Conservation (phyloP, 768 basidiomycete species). For the Leccinum broughii region DNA sequence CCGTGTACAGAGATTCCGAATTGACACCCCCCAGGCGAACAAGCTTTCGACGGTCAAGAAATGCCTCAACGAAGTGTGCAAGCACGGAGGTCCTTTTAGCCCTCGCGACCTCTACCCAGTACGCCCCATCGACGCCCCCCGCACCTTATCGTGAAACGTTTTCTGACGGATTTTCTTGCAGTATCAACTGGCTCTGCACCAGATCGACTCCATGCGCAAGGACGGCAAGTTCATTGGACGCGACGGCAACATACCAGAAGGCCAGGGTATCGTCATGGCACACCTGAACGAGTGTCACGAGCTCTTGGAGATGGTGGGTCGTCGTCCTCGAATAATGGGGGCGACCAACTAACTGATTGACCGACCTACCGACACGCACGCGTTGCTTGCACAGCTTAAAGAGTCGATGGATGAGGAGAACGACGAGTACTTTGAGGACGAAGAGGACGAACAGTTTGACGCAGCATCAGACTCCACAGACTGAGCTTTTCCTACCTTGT, state of each 20-base stretch:
- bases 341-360: not conserved
- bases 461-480: slow-evolving; percentile 10
- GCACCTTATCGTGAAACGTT: not conserved
- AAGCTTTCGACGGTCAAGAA: slow-evolving; percentile 97
- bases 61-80: slow-evolving; percentile 92
- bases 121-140: slow-evolving; percentile 31
- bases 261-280: slow-evolving; percentile 94
- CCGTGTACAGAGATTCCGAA: not conserved
- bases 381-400: slow-evolving; percentile 48
- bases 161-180: slow-evolving; percentile 30
- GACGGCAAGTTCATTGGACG: slow-evolving; percentile 92
- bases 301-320: slow-evolving; percentile 84
- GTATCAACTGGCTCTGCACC: slow-evolving; percentile 94
- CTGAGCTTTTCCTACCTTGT: slow-evolving; percentile 6
- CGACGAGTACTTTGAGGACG: slow-evolving; percentile 54
- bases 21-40: slow-evolving; percentile 65
- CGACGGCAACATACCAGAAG: slow-evolving; percentile 91
- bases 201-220: slow-evolving; percentile 90
- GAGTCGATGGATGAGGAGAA: slow-evolving; percentile 79
- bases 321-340: not conserved
- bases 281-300: slow-evolving; percentile 97
- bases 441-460: slow-evolving; percentile 38
- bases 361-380: not conserved
- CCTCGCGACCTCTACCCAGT: slow-evolving; percentile 93
- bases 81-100: slow-evolving; percentile 92